A percentile compares a stretch with the other conserved stretches of the same genome.
Conservation (phyloP, 257 asterid genomes). For the Fraxinus excelsior region DNA sequence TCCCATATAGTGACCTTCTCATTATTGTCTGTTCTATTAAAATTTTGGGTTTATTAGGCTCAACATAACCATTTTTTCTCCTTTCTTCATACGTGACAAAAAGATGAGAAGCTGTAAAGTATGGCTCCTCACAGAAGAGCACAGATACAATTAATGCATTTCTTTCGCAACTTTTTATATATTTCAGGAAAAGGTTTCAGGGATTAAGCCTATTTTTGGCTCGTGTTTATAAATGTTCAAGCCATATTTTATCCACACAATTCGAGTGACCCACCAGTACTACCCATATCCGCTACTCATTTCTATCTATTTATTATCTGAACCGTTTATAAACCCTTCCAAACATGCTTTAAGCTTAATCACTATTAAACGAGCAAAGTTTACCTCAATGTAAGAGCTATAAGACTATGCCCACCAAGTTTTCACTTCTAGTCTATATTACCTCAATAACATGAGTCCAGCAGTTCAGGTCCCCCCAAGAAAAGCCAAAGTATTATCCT, state of each 20-base stretch:
- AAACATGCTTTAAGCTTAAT: not conserved
- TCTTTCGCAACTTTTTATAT: not conserved
- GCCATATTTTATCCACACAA: too few species aligned
- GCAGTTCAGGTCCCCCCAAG: not conserved
- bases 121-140: conserved; percentile 17
- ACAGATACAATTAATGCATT: conserved; percentile 14
- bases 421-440: not conserved
- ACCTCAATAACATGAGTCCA: not conserved
- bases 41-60: conserved; percentile 24
- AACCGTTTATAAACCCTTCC: too few species aligned
- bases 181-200: not conserved
- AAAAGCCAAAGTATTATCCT: conserved; percentile 31
- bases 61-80: not conserved
- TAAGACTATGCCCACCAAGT: not conserved
- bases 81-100: conserved; percentile 30
- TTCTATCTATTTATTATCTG: too few species aligned
- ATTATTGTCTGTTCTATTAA: conserved; percentile 22
- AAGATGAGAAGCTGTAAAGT: conserved; percentile 33
- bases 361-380: not conserved
- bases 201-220: too few species aligned
- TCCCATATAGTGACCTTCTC: conserved; percentile 30
- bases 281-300: too few species aligned
- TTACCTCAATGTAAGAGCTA: not conserved
- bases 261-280: too few species aligned
- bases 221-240: too few species aligned